These are phyloP conservation scores for Phlebopus sp. DNA, from an alignment of 1,284 basidiomycete genomes.

Conservation along the genomic window DNA sequence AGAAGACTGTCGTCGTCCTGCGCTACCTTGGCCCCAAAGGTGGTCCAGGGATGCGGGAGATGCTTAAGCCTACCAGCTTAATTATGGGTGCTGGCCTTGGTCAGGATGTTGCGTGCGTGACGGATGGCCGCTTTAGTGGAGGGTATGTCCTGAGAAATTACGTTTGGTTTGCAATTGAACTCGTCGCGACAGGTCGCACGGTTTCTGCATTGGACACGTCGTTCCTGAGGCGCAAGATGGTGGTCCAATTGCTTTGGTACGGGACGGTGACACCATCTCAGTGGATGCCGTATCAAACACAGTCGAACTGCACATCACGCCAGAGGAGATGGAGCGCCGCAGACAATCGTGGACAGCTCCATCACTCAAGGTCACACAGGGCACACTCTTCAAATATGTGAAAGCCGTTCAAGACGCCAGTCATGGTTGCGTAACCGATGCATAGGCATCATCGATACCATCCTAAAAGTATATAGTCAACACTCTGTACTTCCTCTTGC, in stretches of 20 bases:
- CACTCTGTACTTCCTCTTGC: conserved; percentile 1
- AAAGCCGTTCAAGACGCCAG: conserved; percentile 86
- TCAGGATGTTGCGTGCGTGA: conserved; percentile 85
- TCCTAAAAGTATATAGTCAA: conserved; percentile 10
- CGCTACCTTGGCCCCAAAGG: conserved; percentile 89
- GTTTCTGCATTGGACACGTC: conserved; percentile 91
- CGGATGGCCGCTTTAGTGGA: conserved; percentile 93
- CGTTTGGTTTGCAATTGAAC: conserved; percentile 14
- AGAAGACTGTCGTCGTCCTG: conserved; percentile 88
- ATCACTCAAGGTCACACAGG: conserved; percentile 81
- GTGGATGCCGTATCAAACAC: conserved; percentile 86
- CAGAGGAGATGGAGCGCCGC: conserved; percentile 70
- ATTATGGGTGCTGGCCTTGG: conserved; percentile 95
- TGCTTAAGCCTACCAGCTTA: conserved; percentile 87
- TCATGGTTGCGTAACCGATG: conserved; percentile 86
- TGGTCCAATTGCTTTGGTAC: conserved; percentile 86
- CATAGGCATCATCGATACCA: conserved; percentile 37
- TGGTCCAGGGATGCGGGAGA: conserved; percentile 93
- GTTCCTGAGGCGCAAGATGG: conserved; percentile 88
- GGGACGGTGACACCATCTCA: conserved; percentile 83
- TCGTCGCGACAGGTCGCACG: conserved; percentile 61
- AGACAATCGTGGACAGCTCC: conserved; percentile 73
- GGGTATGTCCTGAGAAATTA: conserved; percentile 52
- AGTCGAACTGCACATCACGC: conserved; percentile 69
- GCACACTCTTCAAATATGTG: conserved; percentile 86